These are phyloP conservation scores for Mollisia scopiformis DNA, from an alignment of 2,329 filamentous ascomycete species.

Conservation along the genomic window DNA sequence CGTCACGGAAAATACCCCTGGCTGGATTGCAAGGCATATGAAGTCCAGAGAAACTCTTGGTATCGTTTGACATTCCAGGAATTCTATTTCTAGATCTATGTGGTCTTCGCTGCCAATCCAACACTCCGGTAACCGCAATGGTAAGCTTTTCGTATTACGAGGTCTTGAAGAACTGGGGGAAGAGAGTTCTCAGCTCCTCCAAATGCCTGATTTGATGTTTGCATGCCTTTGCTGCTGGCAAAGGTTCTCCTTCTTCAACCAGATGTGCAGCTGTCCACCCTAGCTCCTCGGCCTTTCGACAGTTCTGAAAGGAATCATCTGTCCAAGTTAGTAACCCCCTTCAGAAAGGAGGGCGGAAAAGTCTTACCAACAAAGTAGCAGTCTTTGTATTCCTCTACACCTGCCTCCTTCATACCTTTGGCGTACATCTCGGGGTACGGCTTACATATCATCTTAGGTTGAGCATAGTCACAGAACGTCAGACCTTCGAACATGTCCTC, in stretches of 20 bases:
- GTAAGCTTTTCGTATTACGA: constrained; percentile 10
- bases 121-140: background rate
- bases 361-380: constrained; percentile 95
- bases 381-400: constrained; percentile 64
- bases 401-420: constrained; percentile 87
- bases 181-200: constrained; percentile 73
- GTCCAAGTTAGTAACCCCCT: constrained; percentile 7
- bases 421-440: constrained; percentile 80
- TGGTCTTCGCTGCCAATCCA: background rate
- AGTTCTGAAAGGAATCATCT: constrained; percentile 91
- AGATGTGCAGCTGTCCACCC: constrained; percentile 90
- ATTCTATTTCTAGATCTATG: constrained; percentile 8
- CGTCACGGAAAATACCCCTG: constrained; percentile 22
- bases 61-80: background rate
- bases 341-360: constrained; percentile 20
- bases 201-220: constrained; percentile 77
- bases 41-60: background rate
- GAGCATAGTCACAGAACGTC: constrained; percentile 89
- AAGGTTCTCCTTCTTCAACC: constrained; percentile 72
- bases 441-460: constrained; percentile 80
- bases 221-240: constrained; percentile 66
- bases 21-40: background rate
- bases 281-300: constrained; percentile 71
- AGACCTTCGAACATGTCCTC: constrained; percentile 93
- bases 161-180: constrained; percentile 84